A percentile compares a stretch with the other conserved stretches of the same genome.
These are phyloP conservation scores for Xylaria sp. DNA, from an alignment of 2,329 filamentous ascomycete genomes.

Conservation along the genomic window DNA sequence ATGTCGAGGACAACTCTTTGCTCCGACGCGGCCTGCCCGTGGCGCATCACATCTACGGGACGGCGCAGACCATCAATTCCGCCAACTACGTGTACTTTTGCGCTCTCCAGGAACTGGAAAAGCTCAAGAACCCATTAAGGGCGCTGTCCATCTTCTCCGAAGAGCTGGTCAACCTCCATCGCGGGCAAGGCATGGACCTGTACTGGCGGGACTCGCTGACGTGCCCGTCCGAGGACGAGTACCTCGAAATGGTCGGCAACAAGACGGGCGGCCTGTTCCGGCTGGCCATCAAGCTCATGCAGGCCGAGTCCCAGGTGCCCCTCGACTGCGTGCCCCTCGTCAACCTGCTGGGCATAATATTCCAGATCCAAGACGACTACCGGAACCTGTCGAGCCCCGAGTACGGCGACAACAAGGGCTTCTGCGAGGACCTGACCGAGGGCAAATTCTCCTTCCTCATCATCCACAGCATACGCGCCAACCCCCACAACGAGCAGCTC, in stretches of 20 bases:
- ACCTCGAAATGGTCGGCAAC: constrained; percentile 93
- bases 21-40: constrained; percentile 84
- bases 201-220: constrained; percentile 89
- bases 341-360: constrained; percentile 85
- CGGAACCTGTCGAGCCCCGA: constrained; percentile 81
- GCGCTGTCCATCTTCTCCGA: constrained; percentile 80
- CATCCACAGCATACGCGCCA: constrained; percentile 88
- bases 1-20: constrained; percentile 84
- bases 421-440: constrained; percentile 95
- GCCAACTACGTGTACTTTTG: constrained; percentile 91
- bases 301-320: constrained; percentile 70
- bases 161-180: constrained; percentile 84
- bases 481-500: constrained; percentile 79
- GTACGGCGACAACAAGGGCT: constrained; percentile 89
- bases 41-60: constrained; percentile 85
- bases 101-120: constrained; percentile 78
- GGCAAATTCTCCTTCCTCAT: constrained; percentile 97
- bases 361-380: constrained; percentile 94
- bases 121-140: constrained; percentile 71
- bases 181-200: constrained; percentile 90
- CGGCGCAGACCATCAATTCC: constrained; percentile 88
- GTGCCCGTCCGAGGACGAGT: constrained; percentile 87
- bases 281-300: constrained; percentile 87
- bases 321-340: constrained; percentile 84
- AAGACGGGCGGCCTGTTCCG: constrained; percentile 91